phyloP scores from a whole-genome alignment of 2,329 filamentous ascomycete genomes.

The Ophiocordyceps polyrhachis-furcata region DNA sequence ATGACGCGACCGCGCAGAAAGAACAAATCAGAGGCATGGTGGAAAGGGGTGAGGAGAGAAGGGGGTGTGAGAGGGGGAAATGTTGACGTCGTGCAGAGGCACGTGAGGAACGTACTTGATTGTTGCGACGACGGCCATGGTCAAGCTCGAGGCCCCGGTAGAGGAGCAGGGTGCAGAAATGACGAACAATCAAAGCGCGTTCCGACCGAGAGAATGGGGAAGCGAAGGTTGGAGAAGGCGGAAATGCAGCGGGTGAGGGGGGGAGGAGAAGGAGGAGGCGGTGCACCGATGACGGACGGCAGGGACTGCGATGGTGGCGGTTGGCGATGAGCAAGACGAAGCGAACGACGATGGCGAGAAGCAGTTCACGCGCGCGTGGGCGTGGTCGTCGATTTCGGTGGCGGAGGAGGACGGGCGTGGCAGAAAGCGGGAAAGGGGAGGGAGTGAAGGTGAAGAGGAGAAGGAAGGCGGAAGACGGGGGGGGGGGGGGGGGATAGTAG shows the following conservation, averaged over 20 bases:
- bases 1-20: background rate
- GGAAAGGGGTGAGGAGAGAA: conserved; percentile 1
- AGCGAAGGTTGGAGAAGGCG: background rate
- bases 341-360: background rate
- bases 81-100: background rate
- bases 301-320: background rate
- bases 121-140: conserved; percentile 43
- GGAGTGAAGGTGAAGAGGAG: background rate
- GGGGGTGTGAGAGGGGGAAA: conserved; percentile 3
- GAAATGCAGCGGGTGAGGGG: background rate
- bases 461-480: background rate
- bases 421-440: background rate
- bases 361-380: background rate
- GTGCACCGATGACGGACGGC: background rate
- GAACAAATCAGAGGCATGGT: background rate
- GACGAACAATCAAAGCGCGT: background rate
- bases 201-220: background rate
- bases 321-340: background rate
- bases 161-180: background rate
- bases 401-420: background rate
- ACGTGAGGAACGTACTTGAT: conserved; percentile 33
- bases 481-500: background rate
- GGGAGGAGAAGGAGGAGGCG: background rate
- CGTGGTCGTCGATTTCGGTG: background rate
- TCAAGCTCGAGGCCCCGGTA: conserved; percentile 10